These are phyloP conservation scores for Trichoderma gracile DNA, from an alignment of 2,329 filamentous ascomycete genomes.

Conservation along the genomic window DNA sequence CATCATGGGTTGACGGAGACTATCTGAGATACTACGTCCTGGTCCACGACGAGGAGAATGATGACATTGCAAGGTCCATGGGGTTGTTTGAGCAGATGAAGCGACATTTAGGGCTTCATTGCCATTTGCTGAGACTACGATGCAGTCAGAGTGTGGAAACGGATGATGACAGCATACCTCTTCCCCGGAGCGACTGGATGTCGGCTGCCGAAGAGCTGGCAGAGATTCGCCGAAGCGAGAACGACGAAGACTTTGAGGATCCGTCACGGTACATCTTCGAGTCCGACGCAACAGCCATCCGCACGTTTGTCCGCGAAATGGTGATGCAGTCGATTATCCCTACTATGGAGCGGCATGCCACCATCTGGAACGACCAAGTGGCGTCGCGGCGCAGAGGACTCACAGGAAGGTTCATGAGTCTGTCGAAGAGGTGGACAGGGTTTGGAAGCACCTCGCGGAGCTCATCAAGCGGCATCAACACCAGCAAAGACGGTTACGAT, in stretches of 20 bases:
- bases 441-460: conserved; percentile 70
- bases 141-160: conserved; percentile 83
- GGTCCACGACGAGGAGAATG: conserved; percentile 92
- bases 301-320: conserved; percentile 89
- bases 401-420: conserved; percentile 88
- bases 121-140: conserved; percentile 82
- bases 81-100: conserved; percentile 98
- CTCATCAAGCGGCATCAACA: conserved; percentile 54
- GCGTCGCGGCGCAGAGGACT: conserved; percentile 86
- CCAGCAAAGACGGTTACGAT: conserved; percentile 72
- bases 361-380: conserved; percentile 96
- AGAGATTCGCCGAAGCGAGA: conserved; percentile 67
- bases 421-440: conserved; percentile 85
- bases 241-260: conserved; percentile 68
- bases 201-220: conserved; percentile 81
- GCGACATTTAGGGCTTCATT: conserved; percentile 93
- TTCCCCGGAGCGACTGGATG: conserved; percentile 86
- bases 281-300: conserved; percentile 84
- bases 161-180: conserved; percentile 83
- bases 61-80: conserved; percentile 88
- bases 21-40: conserved; percentile 95
- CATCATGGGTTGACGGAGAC: conserved; percentile 85
- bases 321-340: conserved; percentile 93
- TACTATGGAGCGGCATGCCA: conserved; percentile 90
- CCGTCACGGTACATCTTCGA: conserved; percentile 82